These are phyloP conservation scores for Sphagnum tenellum DNA, from an alignment of 225 moss, liverwort and hornwort species.

Conservation along the genomic window DNA sequence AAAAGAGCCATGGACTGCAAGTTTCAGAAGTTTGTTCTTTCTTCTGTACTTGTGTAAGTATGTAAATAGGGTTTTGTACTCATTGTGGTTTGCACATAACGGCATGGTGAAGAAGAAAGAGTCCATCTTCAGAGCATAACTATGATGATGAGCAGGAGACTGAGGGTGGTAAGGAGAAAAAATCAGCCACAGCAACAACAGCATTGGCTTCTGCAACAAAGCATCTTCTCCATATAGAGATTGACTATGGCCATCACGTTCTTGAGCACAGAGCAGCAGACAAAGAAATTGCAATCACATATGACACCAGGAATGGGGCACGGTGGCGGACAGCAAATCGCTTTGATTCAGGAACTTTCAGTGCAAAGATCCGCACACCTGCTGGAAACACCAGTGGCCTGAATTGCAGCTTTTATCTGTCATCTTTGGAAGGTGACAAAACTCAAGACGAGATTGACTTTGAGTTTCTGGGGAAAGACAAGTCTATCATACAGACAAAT, in stretches of 20 bases:
- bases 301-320: constrained; percentile 53
- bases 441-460: constrained; percentile 69
- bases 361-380: constrained; percentile 48
- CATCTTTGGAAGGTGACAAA: constrained; percentile 58
- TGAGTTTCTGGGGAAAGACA: constrained; percentile 75
- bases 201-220: constrained; percentile 1
- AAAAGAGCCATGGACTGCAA: no score
- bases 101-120: no score
- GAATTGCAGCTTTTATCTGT: constrained; percentile 64
- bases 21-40: no score
- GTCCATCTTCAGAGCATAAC: no score
- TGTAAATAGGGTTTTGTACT: no score
- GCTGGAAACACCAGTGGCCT: constrained; percentile 58
- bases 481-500: constrained; percentile 53
- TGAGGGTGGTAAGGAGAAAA: no score
- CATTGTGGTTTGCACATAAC: no score
- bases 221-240: constrained; percentile 36
- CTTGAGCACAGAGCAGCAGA: constrained; percentile 40
- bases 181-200: no score
- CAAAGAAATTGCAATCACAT: constrained; percentile 40
- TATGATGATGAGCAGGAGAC: no score
- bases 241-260: constrained; percentile 55
- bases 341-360: constrained; percentile 55
- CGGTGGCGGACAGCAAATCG: constrained; percentile 44
- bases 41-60: no score